Percentiles rank a stretch among this genome's conserved stretches.
Evolutionary conservation across 306 rosid genomes (phyloP).

Genomic region (Cercis canadensis): DNA sequence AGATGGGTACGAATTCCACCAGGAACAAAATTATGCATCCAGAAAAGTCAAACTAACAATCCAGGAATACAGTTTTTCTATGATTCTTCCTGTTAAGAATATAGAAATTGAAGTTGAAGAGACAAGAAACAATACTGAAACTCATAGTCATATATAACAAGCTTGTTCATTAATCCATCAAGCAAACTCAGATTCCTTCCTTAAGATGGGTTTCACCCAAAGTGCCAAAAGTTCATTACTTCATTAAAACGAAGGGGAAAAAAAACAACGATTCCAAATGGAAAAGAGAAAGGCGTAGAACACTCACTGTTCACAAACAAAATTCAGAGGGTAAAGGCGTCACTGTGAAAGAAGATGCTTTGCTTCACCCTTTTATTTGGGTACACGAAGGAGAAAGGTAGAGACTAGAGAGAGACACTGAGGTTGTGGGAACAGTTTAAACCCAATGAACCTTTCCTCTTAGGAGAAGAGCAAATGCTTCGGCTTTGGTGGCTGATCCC

Average conservation of each 20-base stretch:
- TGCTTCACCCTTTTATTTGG: slow-evolving; percentile 47
- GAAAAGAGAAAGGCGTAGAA: slow-evolving; percentile 36
- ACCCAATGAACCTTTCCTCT: slow-evolving; percentile 22
- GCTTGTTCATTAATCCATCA: slow-evolving; percentile 35
- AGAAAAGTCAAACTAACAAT: slow-evolving; percentile 3
- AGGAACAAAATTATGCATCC: slow-evolving; percentile 15
- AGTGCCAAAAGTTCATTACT: slow-evolving; percentile 42
- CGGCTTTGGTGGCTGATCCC: slow-evolving; percentile 30
- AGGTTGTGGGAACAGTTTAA: slow-evolving; percentile 32
- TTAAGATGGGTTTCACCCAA: slow-evolving; percentile 46
- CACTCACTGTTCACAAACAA: slow-evolving; percentile 47
- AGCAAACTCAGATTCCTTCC: slow-evolving; percentile 63
- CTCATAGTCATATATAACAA: slow-evolving; percentile 1
- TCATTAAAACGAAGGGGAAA: slow-evolving; percentile 35
- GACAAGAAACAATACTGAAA: slow-evolving; percentile 34
- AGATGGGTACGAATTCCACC: neutral
- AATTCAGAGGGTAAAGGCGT: slow-evolving; percentile 29
- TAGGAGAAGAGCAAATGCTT: slow-evolving; percentile 18
- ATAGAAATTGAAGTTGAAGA: slow-evolving; percentile 32
- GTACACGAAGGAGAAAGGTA: neutral
- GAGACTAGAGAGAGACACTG: slow-evolving; percentile 1
- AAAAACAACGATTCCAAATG: slow-evolving; percentile 11
- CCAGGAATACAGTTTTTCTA: slow-evolving; percentile 18
- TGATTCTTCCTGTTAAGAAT: slow-evolving; percentile 1
- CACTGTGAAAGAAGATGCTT: slow-evolving; percentile 53